These are phyloP conservation scores for Pleoardoris graminearum DNA, from an alignment of 2,329 filamentous ascomycete genomes.

Conservation along the genomic window DNA sequence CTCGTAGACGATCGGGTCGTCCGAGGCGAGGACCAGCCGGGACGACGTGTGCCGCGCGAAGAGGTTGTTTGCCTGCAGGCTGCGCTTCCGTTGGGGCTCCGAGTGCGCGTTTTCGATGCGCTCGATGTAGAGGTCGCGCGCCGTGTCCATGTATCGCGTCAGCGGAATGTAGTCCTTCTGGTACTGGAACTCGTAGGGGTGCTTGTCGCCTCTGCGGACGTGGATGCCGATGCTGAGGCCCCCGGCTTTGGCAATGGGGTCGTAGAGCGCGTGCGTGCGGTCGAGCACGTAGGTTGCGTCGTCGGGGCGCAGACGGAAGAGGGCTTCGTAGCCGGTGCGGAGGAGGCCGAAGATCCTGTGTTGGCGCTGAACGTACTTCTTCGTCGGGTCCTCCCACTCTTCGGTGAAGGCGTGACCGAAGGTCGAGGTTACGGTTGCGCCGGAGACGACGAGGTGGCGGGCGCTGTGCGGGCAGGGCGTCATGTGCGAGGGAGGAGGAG, in stretches of 20 bases:
- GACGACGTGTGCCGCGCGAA: slow-evolving; percentile 36
- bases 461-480: slow-evolving; percentile 78
- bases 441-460: slow-evolving; percentile 73
- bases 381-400: slow-evolving; percentile 55
- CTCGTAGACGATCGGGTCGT: slow-evolving; percentile 76
- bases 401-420: slow-evolving; percentile 65
- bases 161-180: slow-evolving; percentile 76
- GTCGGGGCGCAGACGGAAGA: slow-evolving; percentile 70
- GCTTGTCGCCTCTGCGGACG: slow-evolving; percentile 77
- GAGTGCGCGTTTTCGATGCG: slow-evolving; percentile 37
- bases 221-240: slow-evolving; percentile 72
- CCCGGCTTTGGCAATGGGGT: slow-evolving; percentile 50
- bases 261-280: slow-evolving; percentile 61
- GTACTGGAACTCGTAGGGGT: slow-evolving; percentile 77
- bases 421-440: slow-evolving; percentile 65
- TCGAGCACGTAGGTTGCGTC: slow-evolving; percentile 67
- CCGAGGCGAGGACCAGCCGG: slow-evolving; percentile 70
- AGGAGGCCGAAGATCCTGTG: slow-evolving; percentile 69
- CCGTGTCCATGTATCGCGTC: slow-evolving; percentile 66
- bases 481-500: slow-evolving; percentile 74
- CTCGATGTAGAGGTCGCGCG: slow-evolving; percentile 58
- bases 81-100: slow-evolving; percentile 39
- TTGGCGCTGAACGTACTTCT: slow-evolving; percentile 57
- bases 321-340: slow-evolving; percentile 69
- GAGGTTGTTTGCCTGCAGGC: slow-evolving; percentile 38